Conservation (phyloP, 768 basidiomycete genomes). For the Pleurotus sapidus region DNA sequence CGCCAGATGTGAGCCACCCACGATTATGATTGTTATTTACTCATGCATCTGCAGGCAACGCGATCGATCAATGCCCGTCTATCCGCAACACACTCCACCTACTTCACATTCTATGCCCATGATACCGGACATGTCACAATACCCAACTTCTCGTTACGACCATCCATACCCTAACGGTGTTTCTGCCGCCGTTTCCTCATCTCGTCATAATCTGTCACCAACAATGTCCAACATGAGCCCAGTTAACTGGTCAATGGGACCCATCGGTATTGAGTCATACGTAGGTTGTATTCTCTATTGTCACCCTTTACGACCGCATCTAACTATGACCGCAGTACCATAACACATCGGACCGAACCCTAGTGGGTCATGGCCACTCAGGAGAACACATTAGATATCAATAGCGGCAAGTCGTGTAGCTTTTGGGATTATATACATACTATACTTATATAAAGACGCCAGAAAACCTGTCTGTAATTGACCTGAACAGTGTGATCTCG, state of each 20-base stretch:
- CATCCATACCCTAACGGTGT: conserved; percentile 38
- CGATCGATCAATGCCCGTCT: conserved; percentile 8
- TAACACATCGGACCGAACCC: conserved; percentile 29
- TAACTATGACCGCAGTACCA: conserved; percentile 20
- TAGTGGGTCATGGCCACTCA: conserved; percentile 35
- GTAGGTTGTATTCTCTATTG: conserved; percentile 37
- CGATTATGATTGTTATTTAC: not conserved
- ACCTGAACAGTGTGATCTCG: not conserved
- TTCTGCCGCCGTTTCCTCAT: conserved; percentile 28
- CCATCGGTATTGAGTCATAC: conserved; percentile 60
- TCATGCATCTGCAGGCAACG: not conserved
- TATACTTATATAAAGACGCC: not conserved
- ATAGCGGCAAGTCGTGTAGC: conserved; percentile 13
- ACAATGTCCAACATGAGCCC: conserved; percentile 50
- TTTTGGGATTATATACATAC: not conserved
- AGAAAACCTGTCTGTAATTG: not conserved
- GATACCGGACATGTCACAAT: conserved; percentile 57
- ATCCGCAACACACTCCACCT: conserved; percentile 42
- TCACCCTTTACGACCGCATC: not conserved
- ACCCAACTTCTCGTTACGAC: conserved; percentile 54
- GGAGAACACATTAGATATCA: conserved; percentile 44
- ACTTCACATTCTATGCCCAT: conserved; percentile 45
- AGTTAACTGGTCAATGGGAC: conserved; percentile 34
- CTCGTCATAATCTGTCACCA: conserved; percentile 36
- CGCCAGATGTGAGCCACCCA: conserved; percentile 42